A percentile compares a stretch with the other conserved stretches of the same genome.
phyloP scores from a whole-genome alignment of 148 eudicot species.

The Polygonum maritimum region DNA sequence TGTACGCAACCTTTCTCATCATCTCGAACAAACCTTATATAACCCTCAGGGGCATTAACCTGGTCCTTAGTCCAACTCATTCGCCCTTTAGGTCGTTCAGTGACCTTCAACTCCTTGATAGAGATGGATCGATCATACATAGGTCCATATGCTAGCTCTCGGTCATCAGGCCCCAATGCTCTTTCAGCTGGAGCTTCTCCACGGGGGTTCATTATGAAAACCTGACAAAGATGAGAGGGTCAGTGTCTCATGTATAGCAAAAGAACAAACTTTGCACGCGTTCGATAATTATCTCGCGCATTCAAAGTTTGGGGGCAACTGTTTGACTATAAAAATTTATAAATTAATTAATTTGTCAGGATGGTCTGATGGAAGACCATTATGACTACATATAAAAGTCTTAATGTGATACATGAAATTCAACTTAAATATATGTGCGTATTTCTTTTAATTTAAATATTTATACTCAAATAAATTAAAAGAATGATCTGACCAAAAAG shows the following conservation, averaged over 20 bases:
- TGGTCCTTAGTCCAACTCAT: background rate
- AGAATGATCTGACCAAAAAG: too few relatives aligned
- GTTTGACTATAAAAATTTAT: background rate
- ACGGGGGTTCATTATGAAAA: too few relatives aligned
- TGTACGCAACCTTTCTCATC: background rate
- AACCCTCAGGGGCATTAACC: background rate
- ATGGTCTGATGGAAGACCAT: too few relatives aligned
- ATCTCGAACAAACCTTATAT: background rate
- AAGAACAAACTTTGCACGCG: background rate
- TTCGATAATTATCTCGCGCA: background rate
- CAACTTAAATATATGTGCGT: too few relatives aligned
- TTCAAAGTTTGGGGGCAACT: background rate
- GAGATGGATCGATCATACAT: background rate
- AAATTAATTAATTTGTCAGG: too few relatives aligned
- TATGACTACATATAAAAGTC: too few relatives aligned
- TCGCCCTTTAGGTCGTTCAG: background rate
- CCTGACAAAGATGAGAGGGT: background rate
- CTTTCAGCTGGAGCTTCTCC: background rate
- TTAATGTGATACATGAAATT: too few relatives aligned
- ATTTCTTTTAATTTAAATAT: too few relatives aligned
- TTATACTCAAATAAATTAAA: too few relatives aligned
- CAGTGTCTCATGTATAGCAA: background rate
- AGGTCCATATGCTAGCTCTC: background rate
- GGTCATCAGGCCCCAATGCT: background rate
- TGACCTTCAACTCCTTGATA: background rate